phyloP scores from a whole-genome alignment of 306 rosid species.

The Vigna reflexopilosa region DNA sequence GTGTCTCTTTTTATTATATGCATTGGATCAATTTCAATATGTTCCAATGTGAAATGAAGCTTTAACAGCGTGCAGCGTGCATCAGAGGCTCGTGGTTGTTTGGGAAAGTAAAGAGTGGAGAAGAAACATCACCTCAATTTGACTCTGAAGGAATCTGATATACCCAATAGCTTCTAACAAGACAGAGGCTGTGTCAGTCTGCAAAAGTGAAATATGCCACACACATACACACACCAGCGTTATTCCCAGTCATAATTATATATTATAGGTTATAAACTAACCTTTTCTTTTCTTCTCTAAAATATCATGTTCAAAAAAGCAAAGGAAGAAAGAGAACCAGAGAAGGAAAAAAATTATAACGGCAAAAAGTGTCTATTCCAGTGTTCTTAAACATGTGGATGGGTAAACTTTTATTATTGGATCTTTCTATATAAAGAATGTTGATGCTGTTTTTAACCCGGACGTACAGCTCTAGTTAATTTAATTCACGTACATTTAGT shows the following conservation, averaged over 20 bases:
- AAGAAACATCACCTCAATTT: conserved; percentile 86
- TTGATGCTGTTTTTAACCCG: not conserved
- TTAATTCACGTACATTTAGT: not conserved
- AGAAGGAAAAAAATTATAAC: not conserved
- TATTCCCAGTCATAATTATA: conserved; percentile 47
- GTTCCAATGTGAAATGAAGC: conserved; percentile 43
- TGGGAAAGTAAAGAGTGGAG: conserved; percentile 41
- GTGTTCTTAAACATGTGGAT: conserved; percentile 1
- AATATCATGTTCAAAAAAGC: not conserved
- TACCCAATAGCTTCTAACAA: conserved; percentile 99
- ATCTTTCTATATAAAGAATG: conserved; percentile 19
- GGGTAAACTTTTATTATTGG: conserved; percentile 23
- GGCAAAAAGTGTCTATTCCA: not conserved
- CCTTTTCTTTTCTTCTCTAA: not conserved
- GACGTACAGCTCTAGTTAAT: not conserved
- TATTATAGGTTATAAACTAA: conserved; percentile 44
- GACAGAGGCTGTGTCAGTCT: conserved; percentile 99
- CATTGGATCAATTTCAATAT: not conserved
- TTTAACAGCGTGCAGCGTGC: conserved; percentile 55
- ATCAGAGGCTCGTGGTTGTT: conserved; percentile 56
- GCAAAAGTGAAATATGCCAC: conserved; percentile 63
- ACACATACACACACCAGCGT: conserved; percentile 47
- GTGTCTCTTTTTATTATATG: not conserved
- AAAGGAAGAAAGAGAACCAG: not conserved
- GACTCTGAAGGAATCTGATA: conserved; percentile 99